These are phyloP conservation scores for Chytriomyces sp. DNA, from an alignment of 192 early-diverging fungal genomes.

Conservation along the genomic window DNA sequence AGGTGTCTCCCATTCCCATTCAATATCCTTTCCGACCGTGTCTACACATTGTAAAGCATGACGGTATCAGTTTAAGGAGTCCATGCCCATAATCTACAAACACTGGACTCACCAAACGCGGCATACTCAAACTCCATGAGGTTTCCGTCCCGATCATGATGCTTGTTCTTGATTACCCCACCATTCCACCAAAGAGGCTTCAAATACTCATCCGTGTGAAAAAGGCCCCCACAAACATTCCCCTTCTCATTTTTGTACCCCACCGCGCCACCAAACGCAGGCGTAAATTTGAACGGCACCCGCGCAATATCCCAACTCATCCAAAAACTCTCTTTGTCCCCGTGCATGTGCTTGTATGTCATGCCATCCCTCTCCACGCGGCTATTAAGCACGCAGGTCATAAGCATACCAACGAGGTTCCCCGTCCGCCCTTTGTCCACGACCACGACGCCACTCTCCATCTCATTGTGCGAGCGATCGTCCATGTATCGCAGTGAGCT, in stretches of 20 bases:
- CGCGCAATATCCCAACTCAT: slow-evolving; percentile 64
- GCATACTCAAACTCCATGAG: slow-evolving; percentile 34
- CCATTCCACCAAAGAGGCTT: slow-evolving; percentile 46
- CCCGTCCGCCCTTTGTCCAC: slow-evolving; percentile 58
- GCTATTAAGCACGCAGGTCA: slow-evolving; percentile 59
- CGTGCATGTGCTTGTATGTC: slow-evolving; percentile 31
- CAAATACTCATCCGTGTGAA: slow-evolving; percentile 35
- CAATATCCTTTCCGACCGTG: slow-evolving; percentile 22
- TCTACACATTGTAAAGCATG: too few relatives aligned
- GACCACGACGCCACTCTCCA: slow-evolving; percentile 69
- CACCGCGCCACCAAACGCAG: slow-evolving; percentile 58
- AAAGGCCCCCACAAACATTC: slow-evolving; percentile 37
- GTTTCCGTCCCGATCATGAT: slow-evolving; percentile 16
- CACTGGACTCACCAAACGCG: too few relatives aligned
- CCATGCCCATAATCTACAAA: too few relatives aligned
- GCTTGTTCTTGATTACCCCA: slow-evolving; percentile 43
- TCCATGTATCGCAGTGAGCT: slow-evolving; percentile 35
- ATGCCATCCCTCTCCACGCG: slow-evolving; percentile 16
- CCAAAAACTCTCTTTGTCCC: slow-evolving; percentile 38
- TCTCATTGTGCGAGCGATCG: slow-evolving; percentile 51
- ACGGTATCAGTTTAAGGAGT: too few relatives aligned
- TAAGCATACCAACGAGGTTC: slow-evolving; percentile 53
- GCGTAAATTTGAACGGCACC: slow-evolving; percentile 61
- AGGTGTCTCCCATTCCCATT: slow-evolving; percentile 47
- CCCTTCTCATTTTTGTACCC: slow-evolving; percentile 46